Evolutionary conservation across 148 eudicot species (phyloP).

Genomic region (Tetragonia tetragonoides): DNA sequence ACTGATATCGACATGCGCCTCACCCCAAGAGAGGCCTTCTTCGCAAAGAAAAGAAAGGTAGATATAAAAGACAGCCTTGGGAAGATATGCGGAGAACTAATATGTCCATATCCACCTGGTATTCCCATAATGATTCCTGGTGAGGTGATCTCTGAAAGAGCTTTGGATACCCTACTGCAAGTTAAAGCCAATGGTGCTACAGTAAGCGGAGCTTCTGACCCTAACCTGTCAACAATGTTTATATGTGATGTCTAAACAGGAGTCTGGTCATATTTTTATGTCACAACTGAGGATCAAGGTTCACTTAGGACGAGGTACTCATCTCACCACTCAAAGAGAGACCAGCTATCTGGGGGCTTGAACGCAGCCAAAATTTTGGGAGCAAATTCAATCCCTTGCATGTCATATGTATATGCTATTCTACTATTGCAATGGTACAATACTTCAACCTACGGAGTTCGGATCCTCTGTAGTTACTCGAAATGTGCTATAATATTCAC

Average conservation of each 20-base stretch:
- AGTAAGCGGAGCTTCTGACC: constrained; percentile 58
- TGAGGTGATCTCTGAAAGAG: constrained; percentile 46
- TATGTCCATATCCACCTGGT: constrained; percentile 87
- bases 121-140: constrained; percentile 69
- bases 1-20: constrained; percentile 40
- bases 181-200: constrained; percentile 45
- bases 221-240: constrained; percentile 45
- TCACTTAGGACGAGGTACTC: no score
- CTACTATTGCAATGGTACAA: no score
- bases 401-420: no score
- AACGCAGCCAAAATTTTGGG: no score
- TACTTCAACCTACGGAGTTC: no score
- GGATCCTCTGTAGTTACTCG: no score
- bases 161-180: constrained; percentile 37
- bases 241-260: constrained; percentile 39
- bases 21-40: constrained; percentile 76
- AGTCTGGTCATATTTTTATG: not conserved
- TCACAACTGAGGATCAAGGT: no score
- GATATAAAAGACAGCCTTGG: constrained; percentile 48
- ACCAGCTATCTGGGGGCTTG: no score
- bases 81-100: constrained; percentile 70
- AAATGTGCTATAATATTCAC: no score
- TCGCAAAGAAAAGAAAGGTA: constrained; percentile 52
- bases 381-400: no score
- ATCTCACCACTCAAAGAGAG: no score